Base-by-base conservation (phyloP, 192 early-diverging fungal genomes). In the Entomortierella beljakovae region DNA sequence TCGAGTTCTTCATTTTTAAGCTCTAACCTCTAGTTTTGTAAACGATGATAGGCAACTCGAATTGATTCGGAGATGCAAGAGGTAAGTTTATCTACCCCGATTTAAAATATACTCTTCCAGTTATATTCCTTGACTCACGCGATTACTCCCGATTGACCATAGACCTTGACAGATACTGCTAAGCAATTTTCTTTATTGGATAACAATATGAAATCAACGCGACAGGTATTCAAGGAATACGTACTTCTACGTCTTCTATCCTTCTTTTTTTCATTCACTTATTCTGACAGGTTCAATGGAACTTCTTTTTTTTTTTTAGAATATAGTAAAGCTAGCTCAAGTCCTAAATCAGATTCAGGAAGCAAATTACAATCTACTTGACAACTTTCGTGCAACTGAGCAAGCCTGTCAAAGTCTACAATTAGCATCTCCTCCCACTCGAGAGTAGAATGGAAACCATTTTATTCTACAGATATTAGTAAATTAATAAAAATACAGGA, bases 351-450 rank as follows among this genome's bases (percentile, higher is more conserved):
- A 79, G 46, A 68, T 79, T 6, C 75, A 79, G 35, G 75, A 79
- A 1, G 75, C 53, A 40, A 79, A 70, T 50, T 79, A 70, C 55
- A 42, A 23, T 49, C 33, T 79, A 16, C 49, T 79, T 7, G 75
- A 79, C 25, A 79, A 79, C 59, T 34, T 79, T 23, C 60, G 75
- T 1, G 66, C 56, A n/a, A 79, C 75, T 3, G 66, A 79, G 25
- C 61, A 70, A 33, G 66, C 75, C 1, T 43, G 62, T 25, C 37
- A 64, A 28, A 79, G 62, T 49, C 61, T 79, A 26, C 38, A 28
- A 10, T 58, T 76, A 25, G 35, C 37, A 23, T 64, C 64, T 0
- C 58, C 60, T 11, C 48, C 65, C 1, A 31, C 15, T 9, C 43
- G 43, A 5, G 26, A 37, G 23, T 42, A 34, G 31, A 55, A 6